Percentiles rank a stretch among this genome's conserved stretches.
Evolutionary conservation across 305 asterid genomes (phyloP).

Genomic region (Solanum hybrid): DNA sequence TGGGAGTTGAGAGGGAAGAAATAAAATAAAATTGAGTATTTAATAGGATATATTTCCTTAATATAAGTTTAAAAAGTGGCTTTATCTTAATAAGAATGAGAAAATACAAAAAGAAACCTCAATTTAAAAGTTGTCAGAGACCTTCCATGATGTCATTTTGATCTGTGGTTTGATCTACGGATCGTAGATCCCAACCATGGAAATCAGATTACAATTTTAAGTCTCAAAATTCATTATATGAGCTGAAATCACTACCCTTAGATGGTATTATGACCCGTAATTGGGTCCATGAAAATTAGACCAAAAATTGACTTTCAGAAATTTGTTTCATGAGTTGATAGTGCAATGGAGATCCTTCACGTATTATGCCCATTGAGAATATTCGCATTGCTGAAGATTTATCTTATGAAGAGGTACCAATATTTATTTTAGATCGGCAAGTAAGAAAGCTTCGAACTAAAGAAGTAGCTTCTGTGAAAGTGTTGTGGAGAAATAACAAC

Average conservation of each 20-base stretch:
- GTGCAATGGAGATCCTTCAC: not conserved
- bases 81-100: not conserved
- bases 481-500: not conserved
- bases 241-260: not conserved
- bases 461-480: not conserved
- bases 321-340: not conserved
- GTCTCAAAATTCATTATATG: not conserved
- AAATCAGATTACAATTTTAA: not conserved
- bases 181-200: not conserved
- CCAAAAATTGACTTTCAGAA: not conserved
- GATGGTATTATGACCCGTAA: not conserved
- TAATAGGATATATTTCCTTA: not conserved
- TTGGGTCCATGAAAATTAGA: not conserved
- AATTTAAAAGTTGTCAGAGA: not conserved
- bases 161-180: not conserved
- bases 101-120: not conserved
- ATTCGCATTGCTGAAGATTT: not conserved
- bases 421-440: not conserved
- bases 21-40: too few relatives aligned
- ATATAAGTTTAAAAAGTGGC: not conserved
- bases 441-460: not conserved
- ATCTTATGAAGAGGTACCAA: not conserved
- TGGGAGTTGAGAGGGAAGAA: not conserved
- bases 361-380: not conserved
- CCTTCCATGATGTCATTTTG: not conserved